These are phyloP conservation scores for Chlorella variabilis DNA, from an alignment of 163 green algal species.

Conservation along the genomic window DNA sequence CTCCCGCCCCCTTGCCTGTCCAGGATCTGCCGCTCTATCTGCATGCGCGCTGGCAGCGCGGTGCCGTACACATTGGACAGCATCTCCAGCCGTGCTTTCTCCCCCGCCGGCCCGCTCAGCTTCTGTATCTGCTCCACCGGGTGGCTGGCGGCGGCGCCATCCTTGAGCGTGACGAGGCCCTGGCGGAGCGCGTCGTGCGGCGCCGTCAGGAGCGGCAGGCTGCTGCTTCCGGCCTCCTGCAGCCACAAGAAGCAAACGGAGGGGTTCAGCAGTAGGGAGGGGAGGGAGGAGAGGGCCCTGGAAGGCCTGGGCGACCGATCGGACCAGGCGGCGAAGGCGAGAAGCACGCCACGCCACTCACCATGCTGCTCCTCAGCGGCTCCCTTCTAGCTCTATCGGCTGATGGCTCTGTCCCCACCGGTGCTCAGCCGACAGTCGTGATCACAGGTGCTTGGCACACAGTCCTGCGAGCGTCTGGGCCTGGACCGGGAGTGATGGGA, in stretches of 20 bases:
- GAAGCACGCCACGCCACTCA: too few species aligned
- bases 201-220: slow-evolving; percentile 66
- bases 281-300: too few species aligned
- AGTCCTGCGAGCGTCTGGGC: too few species aligned
- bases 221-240: slow-evolving; percentile 52
- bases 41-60: slow-evolving; percentile 77
- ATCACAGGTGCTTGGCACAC: too few species aligned
- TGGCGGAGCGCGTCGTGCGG: slow-evolving; percentile 78
- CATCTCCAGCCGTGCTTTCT: slow-evolving; percentile 62
- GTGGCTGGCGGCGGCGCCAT: slow-evolving; percentile 65
- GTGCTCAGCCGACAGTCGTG: too few species aligned
- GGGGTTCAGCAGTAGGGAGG: too few species aligned
- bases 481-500: too few species aligned
- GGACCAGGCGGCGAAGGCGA: too few species aligned
- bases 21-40: slow-evolving; percentile 91
- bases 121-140: slow-evolving; percentile 81
- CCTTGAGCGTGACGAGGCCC: slow-evolving; percentile 79
- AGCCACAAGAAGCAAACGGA: not conserved
- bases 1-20: slow-evolving; percentile 56
- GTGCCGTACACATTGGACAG: slow-evolving; percentile 82
- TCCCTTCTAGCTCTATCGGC: too few species aligned
- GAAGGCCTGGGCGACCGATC: too few species aligned
- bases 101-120: slow-evolving; percentile 15
- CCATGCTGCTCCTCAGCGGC: too few species aligned
- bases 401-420: too few species aligned